Conservation (phyloP, 768 basidiomycete species). For the Collybia sordida region DNA sequence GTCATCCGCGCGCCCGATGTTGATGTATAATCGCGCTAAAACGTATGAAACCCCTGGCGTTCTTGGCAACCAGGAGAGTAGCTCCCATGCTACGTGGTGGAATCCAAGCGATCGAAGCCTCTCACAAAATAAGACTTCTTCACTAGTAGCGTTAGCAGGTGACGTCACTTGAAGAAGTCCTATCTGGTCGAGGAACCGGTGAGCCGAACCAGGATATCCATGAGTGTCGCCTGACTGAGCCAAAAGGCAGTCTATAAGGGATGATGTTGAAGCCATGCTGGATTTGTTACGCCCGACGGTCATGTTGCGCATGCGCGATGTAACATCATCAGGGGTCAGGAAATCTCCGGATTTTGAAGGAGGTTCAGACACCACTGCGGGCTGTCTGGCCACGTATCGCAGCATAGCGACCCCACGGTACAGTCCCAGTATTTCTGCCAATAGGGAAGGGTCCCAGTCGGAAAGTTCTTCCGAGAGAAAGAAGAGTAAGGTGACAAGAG, state of each 20-base stretch:
- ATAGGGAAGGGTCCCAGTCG: slow-evolving; percentile 60
- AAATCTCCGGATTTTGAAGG: slow-evolving; percentile 11
- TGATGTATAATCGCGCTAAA: slow-evolving; percentile 63
- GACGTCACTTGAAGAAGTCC: slow-evolving; percentile 69
- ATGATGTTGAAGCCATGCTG: slow-evolving; percentile 51
- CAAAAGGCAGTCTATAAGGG: slow-evolving; percentile 64
- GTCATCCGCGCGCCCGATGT: slow-evolving; percentile 68
- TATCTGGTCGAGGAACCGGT: slow-evolving; percentile 66
- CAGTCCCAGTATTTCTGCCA: slow-evolving; percentile 76
- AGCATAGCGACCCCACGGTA: slow-evolving; percentile 78
- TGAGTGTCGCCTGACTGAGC: slow-evolving; percentile 46
- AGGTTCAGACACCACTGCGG: slow-evolving; percentile 34
- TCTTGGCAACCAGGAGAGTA: slow-evolving; percentile 76
- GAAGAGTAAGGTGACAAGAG: slow-evolving; percentile 65
- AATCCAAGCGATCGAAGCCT: slow-evolving; percentile 64
- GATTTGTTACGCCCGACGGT: slow-evolving; percentile 57
- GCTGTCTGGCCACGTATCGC: slow-evolving; percentile 58
- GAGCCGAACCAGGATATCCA: slow-evolving; percentile 58
- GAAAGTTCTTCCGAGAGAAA: slow-evolving; percentile 67
- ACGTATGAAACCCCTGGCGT: slow-evolving; percentile 78
- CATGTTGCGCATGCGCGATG: slow-evolving; percentile 70
- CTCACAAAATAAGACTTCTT: slow-evolving; percentile 75
- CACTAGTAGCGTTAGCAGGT: slow-evolving; percentile 63
- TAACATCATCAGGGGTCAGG: slow-evolving; percentile 54
- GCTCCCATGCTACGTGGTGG: slow-evolving; percentile 56